Evolutionary conservation across 2,329 filamentous ascomycete species (phyloP).

Genomic region (Fusarium cicatricum): DNA sequence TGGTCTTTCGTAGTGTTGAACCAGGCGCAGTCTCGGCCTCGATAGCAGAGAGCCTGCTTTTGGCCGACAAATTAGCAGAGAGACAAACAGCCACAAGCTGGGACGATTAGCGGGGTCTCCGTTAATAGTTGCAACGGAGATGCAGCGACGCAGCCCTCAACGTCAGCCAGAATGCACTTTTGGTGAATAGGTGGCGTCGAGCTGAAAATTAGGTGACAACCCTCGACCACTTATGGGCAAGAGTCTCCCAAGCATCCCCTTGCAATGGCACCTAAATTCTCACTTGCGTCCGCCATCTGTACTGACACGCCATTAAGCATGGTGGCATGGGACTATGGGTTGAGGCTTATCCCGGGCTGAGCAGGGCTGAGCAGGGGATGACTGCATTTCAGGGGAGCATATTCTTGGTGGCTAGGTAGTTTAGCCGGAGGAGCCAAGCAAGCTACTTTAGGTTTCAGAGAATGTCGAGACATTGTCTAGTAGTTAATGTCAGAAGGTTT

Average conservation of each 20-base stretch:
- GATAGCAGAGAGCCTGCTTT: constrained; percentile 1
- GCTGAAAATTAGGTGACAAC: constrained; percentile 14
- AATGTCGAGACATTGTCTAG: no score
- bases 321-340: neutral
- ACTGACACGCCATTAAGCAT: neutral
- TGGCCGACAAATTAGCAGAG: neutral
- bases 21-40: neutral
- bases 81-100: constrained; percentile 1
- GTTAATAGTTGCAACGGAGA: neutral
- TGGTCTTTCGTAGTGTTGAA: neutral
- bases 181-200: neutral
- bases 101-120: neutral
- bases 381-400: no score
- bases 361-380: no score
- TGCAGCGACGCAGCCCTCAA: neutral
- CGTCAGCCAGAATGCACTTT: neutral
- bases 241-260: neutral
- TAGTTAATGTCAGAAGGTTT: no score
- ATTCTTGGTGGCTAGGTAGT: no score
- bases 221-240: neutral
- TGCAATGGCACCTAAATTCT: constrained; percentile 14
- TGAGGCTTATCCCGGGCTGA: neutral
- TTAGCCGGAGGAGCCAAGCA: no score
- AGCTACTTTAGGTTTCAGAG: no score
- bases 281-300: neutral